These are phyloP conservation scores for Euryodendron excelsum DNA, from an alignment of 148 eudicot genomes.

Conservation along the genomic window DNA sequence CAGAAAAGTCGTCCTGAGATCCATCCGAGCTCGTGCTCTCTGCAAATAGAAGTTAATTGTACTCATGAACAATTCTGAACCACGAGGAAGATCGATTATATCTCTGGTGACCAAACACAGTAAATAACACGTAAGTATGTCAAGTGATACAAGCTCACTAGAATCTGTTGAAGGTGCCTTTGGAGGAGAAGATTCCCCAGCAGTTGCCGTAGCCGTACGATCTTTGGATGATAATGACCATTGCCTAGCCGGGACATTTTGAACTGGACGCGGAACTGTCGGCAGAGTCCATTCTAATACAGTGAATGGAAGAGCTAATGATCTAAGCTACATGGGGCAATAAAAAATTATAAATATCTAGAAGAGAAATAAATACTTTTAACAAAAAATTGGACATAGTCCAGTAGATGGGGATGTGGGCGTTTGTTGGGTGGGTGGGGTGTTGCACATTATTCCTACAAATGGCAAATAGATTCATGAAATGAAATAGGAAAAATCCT, in stretches of 20 bases:
- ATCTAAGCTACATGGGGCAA: slow-evolving; percentile 71
- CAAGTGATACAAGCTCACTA: slow-evolving; percentile 50
- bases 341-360: slow-evolving; percentile 15
- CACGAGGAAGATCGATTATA: background rate
- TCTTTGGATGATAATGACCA: slow-evolving; percentile 58
- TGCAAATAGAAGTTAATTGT: slow-evolving; percentile 31
- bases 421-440: too few species aligned
- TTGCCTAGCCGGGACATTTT: slow-evolving; percentile 51
- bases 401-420: background rate
- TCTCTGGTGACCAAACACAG: background rate
- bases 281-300: slow-evolving; percentile 99
- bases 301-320: slow-evolving; percentile 99
- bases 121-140: slow-evolving; percentile 3
- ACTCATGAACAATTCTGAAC: slow-evolving; percentile 13
- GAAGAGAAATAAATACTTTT: slow-evolving; percentile 4
- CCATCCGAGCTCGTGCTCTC: slow-evolving; percentile 67
- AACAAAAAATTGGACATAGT: background rate
- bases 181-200: slow-evolving; percentile 52
- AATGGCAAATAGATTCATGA: background rate
- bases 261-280: slow-evolving; percentile 78
- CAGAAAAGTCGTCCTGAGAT: slow-evolving; percentile 84
- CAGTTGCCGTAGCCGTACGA: slow-evolving; percentile 38
- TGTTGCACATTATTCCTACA: too few species aligned
- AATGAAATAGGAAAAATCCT: background rate
- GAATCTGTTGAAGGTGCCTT: slow-evolving; percentile 53